Conservation (phyloP, 257 asterid species). For the Solanum tarijense region DNA sequence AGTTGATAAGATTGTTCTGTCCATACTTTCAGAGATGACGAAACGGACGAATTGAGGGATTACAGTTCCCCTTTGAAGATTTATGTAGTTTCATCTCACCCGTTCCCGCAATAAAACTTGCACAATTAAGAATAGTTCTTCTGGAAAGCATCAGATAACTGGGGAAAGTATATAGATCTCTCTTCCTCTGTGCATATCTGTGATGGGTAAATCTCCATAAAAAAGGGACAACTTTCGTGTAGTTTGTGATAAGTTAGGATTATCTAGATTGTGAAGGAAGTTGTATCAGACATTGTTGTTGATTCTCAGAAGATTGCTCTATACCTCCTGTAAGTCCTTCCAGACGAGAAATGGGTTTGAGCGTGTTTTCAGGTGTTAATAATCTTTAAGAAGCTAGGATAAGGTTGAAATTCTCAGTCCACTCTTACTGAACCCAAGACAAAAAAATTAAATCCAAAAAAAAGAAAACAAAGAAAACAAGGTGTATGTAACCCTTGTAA, state of each 20-base stretch:
- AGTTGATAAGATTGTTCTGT: neutral
- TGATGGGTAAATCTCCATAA: no score
- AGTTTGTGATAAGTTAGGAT: neutral
- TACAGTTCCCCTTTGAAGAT: neutral
- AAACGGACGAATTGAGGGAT: neutral
- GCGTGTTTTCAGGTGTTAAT: neutral
- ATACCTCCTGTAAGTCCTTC: neutral
- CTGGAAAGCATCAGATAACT: neutral
- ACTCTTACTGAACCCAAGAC: neutral
- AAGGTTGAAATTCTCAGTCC: neutral
- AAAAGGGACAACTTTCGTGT: no score
- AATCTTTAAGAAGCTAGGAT: neutral
- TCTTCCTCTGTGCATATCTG: neutral
- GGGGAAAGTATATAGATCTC: neutral
- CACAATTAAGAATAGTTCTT: neutral
- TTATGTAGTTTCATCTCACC: neutral
- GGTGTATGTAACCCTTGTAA: neutral
- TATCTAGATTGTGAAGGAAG: neutral
- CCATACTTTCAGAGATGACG: neutral
- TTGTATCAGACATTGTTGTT: neutral
- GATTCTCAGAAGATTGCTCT: neutral
- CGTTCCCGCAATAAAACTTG: neutral
- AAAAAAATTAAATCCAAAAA: neutral
- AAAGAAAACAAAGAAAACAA: neutral
- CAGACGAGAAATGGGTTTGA: neutral